Evolutionary conservation across 257 asterid species (phyloP), one percentile per base, ranked within the genome.

Genomic region (Schizonepeta tenuifolia): DNA sequence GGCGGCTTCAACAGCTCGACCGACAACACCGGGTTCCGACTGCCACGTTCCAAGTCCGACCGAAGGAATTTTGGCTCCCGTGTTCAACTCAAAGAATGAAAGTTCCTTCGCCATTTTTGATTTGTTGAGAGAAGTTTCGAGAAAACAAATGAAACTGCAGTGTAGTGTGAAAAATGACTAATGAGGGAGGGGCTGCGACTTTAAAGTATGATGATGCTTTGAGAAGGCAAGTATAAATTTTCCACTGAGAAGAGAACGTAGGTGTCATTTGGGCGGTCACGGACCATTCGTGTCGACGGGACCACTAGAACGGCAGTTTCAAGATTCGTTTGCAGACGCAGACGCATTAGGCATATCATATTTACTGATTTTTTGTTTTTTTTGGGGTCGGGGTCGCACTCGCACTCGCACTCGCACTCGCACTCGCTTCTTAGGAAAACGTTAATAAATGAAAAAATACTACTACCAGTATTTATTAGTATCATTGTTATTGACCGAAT

Each of bases 31-130:
- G 15, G 91, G 91, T 22, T 83, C 89, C 74, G 93, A 75, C 81
- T 86, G 93, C 93, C 95, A 90, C 56, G 97, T 90, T 18, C 97
- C 97, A 0, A 90, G 87, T 12, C 97, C 97, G 8, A 90, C 83
- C 1, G 91, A 74, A 8, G 97, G 93, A 9, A 86, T 90, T 69
- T 86, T 88, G 15, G 91, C 91, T 3, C 97, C 97, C 11, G 97
- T 88, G 81, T 88, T 86, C 69, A 90, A 68, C 67, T 69, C 86
- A 22, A 85, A 85, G 79, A 40, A 67, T 20, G 22, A 11, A 5
- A 86, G 64, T 22, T 74, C 77, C 18, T 51, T 69, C 79, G 79
- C 83, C 94, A 89, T 89, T 73, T 70, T 63, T 65, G 26, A 22
- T 14, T 3, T 20, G 9, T 13, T 11, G 0, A n/a, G 1, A 3